Conservation (phyloP, 108 stramenopile genomes). For the Pelagomonas calceolata region DNA sequence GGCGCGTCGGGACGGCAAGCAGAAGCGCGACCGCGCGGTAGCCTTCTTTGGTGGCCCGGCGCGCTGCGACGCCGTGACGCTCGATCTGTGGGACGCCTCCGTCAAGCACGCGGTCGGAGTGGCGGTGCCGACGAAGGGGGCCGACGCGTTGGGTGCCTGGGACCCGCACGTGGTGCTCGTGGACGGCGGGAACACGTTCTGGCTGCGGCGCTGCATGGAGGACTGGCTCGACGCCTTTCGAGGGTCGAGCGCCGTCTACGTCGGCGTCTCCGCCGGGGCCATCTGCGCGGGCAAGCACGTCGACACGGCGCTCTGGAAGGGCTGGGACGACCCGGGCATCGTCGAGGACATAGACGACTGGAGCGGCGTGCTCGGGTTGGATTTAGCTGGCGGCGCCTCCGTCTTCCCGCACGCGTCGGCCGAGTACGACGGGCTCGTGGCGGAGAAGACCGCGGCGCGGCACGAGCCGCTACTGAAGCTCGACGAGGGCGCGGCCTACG, state of each 20-base stretch:
- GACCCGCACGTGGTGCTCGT: slow-evolving; percentile 63
- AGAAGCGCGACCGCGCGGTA: slow-evolving; percentile 50
- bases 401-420: not conserved
- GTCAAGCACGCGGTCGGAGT: not conserved
- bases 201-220: slow-evolving; percentile 71
- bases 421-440: not conserved
- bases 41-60: slow-evolving; percentile 34
- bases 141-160: slow-evolving; percentile 49
- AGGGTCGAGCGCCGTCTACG: slow-evolving; percentile 40
- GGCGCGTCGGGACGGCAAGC: slow-evolving; percentile 62
- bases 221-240: slow-evolving; percentile 13
- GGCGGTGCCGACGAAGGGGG: slow-evolving; percentile 15
- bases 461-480: too few relatives aligned
- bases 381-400: not conserved
- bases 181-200: slow-evolving; percentile 79
- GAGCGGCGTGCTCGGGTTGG: not conserved
- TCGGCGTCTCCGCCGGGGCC: slow-evolving; percentile 68
- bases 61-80: not conserved
- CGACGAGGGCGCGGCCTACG: too few relatives aligned
- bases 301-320: slow-evolving; percentile 68
- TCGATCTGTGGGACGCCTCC: not conserved
- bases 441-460: not conserved
- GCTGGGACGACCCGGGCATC: not conserved
- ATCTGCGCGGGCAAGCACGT: slow-evolving; percentile 56
- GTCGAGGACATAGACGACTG: not conserved